Evolutionary conservation across 139 green algal genomes (phyloP), one percentile per base, ranked within the genome.

Genomic region (Closterium sp.): DNA sequence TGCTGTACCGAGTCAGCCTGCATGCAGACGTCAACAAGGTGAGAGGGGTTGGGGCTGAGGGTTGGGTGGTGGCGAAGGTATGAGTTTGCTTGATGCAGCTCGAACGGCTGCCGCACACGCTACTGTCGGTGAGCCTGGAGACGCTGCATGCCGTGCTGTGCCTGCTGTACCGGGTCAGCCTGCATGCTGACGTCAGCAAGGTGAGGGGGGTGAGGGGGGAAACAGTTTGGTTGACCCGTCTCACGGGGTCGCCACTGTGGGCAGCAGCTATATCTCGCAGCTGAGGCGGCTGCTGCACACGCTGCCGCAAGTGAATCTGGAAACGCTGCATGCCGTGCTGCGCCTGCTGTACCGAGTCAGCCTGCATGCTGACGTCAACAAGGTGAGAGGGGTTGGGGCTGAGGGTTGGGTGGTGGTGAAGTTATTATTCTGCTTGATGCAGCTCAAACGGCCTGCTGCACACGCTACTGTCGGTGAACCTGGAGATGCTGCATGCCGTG

Each of bases 1-100:
- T 92, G 31, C 84, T 92, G 33, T 33, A 87, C 36, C 83, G 31
- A 55, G 83, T 92, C 34, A 89, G 83, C 64, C 25, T 87, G 32
- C 90, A 90, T 28, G 66, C 89, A 3, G 89, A 83, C 8, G 43
- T 90, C n/a, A 92, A 92, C 64, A 92, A 92, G 89, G 89, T 92
- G 31, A 76, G 55, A 19, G 25, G 12, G 55, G 55, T 16, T 76
- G 55, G 55, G 55, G 55, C 55, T 76, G 55, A 76, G 12, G 55
- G 55, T 76, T 76, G 25, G 25, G 55, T 76, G 55, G 12, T 16
- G 55, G 55, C 25, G 23, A n/a, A 19, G 55, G 55, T 76, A 19
- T 76, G 55, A 28, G 84, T 30, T n/a, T 23, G 25, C 64, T 76
- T 92, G 4, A 33, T n/a, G 31, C 84, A 33, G 64, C 89, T 91